A percentile compares a stretch with the other conserved stretches of the same genome.
phyloP scores from a whole-genome alignment of 371 early-diverging fungal species.

The Actinomortierella ambigua region DNA sequence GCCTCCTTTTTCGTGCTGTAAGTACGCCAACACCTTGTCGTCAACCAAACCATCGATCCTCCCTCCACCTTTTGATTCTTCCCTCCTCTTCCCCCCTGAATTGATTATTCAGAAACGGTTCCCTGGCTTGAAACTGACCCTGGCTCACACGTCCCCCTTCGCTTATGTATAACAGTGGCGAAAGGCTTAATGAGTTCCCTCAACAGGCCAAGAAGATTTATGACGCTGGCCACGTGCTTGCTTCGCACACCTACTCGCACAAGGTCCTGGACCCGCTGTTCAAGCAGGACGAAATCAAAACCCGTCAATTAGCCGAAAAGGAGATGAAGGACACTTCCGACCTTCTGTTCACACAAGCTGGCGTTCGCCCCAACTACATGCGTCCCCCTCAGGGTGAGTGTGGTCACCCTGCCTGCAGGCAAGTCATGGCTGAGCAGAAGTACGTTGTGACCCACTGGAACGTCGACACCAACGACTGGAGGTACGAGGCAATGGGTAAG shows the following conservation, averaged over 20 bases:
- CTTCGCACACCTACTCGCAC: neutral
- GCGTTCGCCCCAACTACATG: neutral
- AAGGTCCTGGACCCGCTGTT: neutral
- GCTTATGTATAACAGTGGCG: no score
- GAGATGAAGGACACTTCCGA: neutral
- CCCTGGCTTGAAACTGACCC: no score
- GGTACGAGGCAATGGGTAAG: neutral
- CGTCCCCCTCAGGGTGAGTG: neutral
- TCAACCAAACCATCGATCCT: neutral
- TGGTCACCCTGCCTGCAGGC: neutral
- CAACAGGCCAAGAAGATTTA: neutral
- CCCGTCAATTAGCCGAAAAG: neutral
- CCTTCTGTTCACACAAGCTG: neutral
- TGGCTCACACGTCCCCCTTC: no score
- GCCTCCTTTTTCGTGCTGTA: constrained; percentile 1
- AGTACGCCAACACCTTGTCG: neutral
- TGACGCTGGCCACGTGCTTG: constrained; percentile 3
- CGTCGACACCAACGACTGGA: constrained; percentile 2
- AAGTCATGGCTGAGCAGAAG: neutral
- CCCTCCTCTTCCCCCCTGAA: neutral
- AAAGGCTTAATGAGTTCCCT: neutral
- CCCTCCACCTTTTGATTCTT: neutral
- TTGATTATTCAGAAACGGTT: no score
- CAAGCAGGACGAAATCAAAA: neutral
- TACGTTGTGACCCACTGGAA: neutral